Percentiles rank a stretch among this genome's conserved stretches.
Conservation (phyloP, 2,329 filamentous ascomycete species). For the Annulohypoxylon truncatum region DNA sequence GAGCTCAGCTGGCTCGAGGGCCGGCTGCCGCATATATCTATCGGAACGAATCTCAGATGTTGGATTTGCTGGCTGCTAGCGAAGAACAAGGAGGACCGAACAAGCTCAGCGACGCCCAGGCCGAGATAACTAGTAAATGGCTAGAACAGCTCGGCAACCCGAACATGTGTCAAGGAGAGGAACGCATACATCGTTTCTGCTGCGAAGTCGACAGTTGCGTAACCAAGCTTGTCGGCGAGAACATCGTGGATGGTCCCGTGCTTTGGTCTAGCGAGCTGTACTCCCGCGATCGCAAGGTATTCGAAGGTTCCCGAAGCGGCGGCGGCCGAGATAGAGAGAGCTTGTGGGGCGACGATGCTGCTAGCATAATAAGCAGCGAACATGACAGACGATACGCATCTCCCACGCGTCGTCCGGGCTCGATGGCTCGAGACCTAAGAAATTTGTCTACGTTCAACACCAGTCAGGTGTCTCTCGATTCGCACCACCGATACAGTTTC, state of each 20-base stretch:
- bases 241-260: constrained; percentile 84
- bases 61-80: constrained; percentile 86
- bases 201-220: constrained; percentile 90
- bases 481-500: constrained; percentile 72
- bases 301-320: constrained; percentile 57
- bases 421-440: constrained; percentile 68
- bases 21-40: constrained; percentile 74
- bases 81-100: constrained; percentile 90
- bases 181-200: constrained; percentile 92
- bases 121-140: constrained; percentile 86
- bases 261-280: constrained; percentile 94
- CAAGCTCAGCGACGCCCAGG: constrained; percentile 95
- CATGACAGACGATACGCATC: constrained; percentile 61
- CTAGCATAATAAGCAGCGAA: constrained; percentile 68
- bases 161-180: constrained; percentile 94
- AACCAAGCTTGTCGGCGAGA: constrained; percentile 85
- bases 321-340: constrained; percentile 59
- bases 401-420: constrained; percentile 59
- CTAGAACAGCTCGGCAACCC: constrained; percentile 83
- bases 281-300: constrained; percentile 76
- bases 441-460: constrained; percentile 69
- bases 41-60: constrained; percentile 83
- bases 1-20: constrained; percentile 60
- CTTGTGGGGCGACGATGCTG: constrained; percentile 62
- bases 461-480: constrained; percentile 77